These are phyloP conservation scores for Chlorella sp. DNA, from an alignment of 139 green algal genomes.

Conservation along the genomic window DNA sequence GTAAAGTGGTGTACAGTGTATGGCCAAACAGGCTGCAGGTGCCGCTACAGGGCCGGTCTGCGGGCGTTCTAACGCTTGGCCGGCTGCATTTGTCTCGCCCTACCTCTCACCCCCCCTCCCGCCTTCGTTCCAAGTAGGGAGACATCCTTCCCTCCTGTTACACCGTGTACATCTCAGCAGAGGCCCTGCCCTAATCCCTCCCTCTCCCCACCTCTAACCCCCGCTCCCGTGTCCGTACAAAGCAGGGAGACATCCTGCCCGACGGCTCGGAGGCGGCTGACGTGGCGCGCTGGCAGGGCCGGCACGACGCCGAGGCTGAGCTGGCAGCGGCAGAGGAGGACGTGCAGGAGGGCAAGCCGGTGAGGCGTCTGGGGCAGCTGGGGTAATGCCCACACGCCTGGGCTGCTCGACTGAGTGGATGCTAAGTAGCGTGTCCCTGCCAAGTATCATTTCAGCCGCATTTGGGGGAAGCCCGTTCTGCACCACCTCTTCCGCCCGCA, in stretches of 20 bases:
- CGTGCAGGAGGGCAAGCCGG: constrained; percentile 41
- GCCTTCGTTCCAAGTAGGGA: too few species aligned
- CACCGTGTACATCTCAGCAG: too few species aligned
- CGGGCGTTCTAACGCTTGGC: too few species aligned
- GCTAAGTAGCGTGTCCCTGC: not conserved
- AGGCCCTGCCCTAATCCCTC: not conserved
- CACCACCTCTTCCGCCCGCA: not conserved
- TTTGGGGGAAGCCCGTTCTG: too few species aligned
- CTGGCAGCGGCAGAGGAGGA: constrained; percentile 63
- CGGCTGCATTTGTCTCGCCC: too few species aligned
- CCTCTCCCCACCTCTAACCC: not conserved
- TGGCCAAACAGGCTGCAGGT: not conserved
- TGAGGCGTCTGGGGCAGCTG: not conserved
- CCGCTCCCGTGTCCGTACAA: not conserved
- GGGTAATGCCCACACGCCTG: not conserved
- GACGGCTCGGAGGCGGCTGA: constrained; percentile 73
- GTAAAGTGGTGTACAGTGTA: not conserved
- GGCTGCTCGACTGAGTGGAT: too few species aligned
- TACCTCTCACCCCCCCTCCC: too few species aligned
- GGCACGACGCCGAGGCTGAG: constrained; percentile 48
- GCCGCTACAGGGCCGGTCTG: too few species aligned
- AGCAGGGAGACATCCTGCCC: constrained; percentile 65
- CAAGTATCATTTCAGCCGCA: not conserved
- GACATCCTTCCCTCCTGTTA: too few species aligned
- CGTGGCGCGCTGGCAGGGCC: constrained; percentile 54